These are phyloP conservation scores for Allium cepa DNA, from an alignment of 106 monocot genomes.

Conservation along the genomic window DNA sequence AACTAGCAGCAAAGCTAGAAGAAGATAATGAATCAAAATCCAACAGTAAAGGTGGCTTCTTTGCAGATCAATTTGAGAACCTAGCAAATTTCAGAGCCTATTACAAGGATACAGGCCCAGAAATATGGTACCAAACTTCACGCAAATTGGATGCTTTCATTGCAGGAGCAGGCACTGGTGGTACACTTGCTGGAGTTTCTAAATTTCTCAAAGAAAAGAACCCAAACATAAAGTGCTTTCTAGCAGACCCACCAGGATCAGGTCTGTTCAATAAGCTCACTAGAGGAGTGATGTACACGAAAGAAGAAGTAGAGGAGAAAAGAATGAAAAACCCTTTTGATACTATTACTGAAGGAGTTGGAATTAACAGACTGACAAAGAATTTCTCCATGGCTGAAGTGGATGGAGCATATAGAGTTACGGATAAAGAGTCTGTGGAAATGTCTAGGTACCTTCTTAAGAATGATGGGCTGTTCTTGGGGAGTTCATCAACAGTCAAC, in stretches of 20 bases:
- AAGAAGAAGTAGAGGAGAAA: constrained; percentile 86
- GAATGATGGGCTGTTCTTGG: constrained; percentile 85
- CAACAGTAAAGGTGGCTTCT: constrained; percentile 64
- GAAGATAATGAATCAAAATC: constrained; percentile 17
- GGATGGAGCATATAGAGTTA: constrained; percentile 84
- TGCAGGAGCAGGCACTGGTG: constrained; percentile 95
- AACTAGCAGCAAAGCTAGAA: constrained; percentile 19
- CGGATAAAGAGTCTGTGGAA: constrained; percentile 88
- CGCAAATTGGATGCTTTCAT: constrained; percentile 74
- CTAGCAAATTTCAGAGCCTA: constrained; percentile 90
- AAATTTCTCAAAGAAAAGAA: constrained; percentile 86
- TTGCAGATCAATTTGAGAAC: constrained; percentile 99
- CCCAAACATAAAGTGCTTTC: constrained; percentile 76
- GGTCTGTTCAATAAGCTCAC: constrained; percentile 97
- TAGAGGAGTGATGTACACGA: constrained; percentile 96
- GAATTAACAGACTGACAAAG: constrained; percentile 85
- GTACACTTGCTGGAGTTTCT: constrained; percentile 91
- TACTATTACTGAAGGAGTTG: constrained; percentile 95
- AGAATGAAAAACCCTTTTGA: constrained; percentile 97
- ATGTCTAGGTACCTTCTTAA: constrained; percentile 92
- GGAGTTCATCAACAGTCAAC: constrained; percentile 97
- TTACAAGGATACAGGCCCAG: constrained; percentile 88
- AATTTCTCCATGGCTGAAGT: constrained; percentile 87
- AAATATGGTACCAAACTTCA: constrained; percentile 92
- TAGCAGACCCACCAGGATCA: constrained; percentile 92